phyloP scores from a whole-genome alignment of 208 protist genomes.

The Trypanosoma melophagium region DNA sequence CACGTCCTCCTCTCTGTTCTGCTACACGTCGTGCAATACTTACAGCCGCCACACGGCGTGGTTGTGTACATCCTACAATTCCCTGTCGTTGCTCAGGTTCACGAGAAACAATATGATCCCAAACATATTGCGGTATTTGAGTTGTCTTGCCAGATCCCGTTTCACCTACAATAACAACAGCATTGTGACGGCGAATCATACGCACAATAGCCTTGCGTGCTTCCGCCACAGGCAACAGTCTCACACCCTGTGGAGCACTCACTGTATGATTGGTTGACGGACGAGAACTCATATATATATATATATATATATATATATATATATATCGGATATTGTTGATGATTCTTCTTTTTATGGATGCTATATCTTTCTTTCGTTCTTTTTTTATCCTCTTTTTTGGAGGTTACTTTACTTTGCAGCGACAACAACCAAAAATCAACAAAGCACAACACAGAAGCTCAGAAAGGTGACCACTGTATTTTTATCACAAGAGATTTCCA shows the following conservation, averaged over 20 bases:
- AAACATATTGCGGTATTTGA: slow-evolving; percentile 94
- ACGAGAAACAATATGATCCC: slow-evolving; percentile 78
- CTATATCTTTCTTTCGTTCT: background rate
- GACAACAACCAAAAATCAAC: no score
- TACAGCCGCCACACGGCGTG: slow-evolving; percentile 96
- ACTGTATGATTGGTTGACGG: background rate
- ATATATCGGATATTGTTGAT: no score
- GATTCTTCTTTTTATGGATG: background rate
- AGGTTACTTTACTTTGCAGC: no score
- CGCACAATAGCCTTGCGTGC: slow-evolving; percentile 73
- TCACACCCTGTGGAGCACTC: background rate
- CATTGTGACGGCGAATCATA: slow-evolving; percentile 77
- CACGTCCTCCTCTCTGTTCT: slow-evolving; percentile 71
- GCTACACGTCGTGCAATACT: slow-evolving; percentile 94
- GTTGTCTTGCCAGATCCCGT: slow-evolving; percentile 94
- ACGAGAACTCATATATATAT: background rate
- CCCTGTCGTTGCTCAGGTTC: slow-evolving; percentile 23
- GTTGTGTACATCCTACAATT: slow-evolving; percentile 95
- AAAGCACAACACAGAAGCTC: no score
- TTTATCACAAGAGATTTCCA: no score
- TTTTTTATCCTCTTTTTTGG: no score
- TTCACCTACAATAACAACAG: slow-evolving; percentile 92
- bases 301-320: no score
- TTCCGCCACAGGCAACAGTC: slow-evolving; percentile 71
- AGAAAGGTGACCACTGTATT: no score